Conservation (phyloP, 192 early-diverging fungal genomes). For the Coemansia sp. region DNA sequence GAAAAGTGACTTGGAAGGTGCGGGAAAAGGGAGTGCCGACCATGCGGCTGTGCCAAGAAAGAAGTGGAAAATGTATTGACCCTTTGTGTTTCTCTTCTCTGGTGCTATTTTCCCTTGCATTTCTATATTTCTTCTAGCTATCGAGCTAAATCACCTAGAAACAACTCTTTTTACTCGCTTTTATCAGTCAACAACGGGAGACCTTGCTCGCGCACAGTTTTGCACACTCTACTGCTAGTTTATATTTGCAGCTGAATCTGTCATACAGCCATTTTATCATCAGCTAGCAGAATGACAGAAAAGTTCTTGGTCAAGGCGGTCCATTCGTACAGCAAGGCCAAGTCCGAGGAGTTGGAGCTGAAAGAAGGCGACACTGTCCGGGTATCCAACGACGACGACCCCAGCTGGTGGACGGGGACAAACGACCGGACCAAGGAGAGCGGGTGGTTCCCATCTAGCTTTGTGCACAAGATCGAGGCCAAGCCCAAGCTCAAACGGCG, state of each 20-base stretch:
- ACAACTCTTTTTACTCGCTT: neutral
- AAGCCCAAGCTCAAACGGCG: constrained; percentile 29
- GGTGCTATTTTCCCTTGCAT: constrained; percentile 11
- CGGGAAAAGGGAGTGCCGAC: neutral
- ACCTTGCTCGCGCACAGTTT: too few species aligned
- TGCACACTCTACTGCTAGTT: neutral
- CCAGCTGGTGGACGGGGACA: constrained; percentile 44
- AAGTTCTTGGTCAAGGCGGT: constrained; percentile 41
- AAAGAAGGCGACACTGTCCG: constrained; percentile 35
- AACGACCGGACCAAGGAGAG: constrained; percentile 33
- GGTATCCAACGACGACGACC: constrained; percentile 39
- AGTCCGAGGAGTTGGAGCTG: constrained; percentile 50
- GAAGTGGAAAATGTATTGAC: neutral
- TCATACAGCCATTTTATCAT: neutral
- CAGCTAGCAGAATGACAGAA: constrained; percentile 23
- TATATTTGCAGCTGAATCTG: neutral
- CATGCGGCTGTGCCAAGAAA: constrained; percentile 2
- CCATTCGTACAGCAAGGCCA: constrained; percentile 39
- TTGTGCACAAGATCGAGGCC: constrained; percentile 30
- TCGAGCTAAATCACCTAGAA: neutral
- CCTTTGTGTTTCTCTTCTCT: constrained; percentile 5
- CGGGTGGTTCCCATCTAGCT: constrained; percentile 55
- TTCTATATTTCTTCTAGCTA: constrained; percentile 12
- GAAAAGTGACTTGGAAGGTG: constrained; percentile 2
- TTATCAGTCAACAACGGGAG: neutral